Evolutionary conservation across 2,329 filamentous ascomycete species (phyloP), one percentile per base, ranked within the genome.

Genomic region (Shiraia sp.): DNA sequence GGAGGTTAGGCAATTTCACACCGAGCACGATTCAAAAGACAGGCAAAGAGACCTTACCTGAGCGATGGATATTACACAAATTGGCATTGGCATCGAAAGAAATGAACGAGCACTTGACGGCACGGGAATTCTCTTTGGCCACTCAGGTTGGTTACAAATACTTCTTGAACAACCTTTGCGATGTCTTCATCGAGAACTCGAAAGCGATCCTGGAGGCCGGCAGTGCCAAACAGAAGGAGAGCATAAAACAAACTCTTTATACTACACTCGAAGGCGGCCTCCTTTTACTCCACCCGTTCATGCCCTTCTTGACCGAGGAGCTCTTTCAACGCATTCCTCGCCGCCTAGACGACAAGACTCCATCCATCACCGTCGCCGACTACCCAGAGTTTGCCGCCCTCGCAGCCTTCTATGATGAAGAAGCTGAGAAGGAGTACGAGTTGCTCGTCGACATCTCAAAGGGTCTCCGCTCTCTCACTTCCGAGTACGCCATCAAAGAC

Each of bases 171-270:
- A 56, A 47, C 60, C 41, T 42, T 41, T 65, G 60, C 36, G 61
- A 65, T 30, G 63, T 91, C 16, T 95, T 88, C 72, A 92, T 95
- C 41, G 88, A 91, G 75, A 92, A 93, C 75, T 89, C 85, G 53
- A 95, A 95, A 72, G 79, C 85, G 27, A 85, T 95, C 61, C 85
- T 93, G 55, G 80, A 85, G 40, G 85, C 90, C 32, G 89, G 88
- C 26, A 86, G 82, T 1, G 76, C 80, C 27, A 84, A 85, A 57
- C 83, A 91, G 74, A 83, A 83, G 61, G 77, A 82, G 52, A 90
- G 86, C 35, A 88, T 86, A 17, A 78, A 87, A 42, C 82, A 95
- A 65, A 93, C 88, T 0, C 76, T 95, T 15, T 95, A 93, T 75
- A 90, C 85, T 12, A 80, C 85, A 30, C 80, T 95, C 22, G 89